Evolutionary conservation across 257 asterid genomes (phyloP).

Genomic region (Catharanthus roseus): DNA sequence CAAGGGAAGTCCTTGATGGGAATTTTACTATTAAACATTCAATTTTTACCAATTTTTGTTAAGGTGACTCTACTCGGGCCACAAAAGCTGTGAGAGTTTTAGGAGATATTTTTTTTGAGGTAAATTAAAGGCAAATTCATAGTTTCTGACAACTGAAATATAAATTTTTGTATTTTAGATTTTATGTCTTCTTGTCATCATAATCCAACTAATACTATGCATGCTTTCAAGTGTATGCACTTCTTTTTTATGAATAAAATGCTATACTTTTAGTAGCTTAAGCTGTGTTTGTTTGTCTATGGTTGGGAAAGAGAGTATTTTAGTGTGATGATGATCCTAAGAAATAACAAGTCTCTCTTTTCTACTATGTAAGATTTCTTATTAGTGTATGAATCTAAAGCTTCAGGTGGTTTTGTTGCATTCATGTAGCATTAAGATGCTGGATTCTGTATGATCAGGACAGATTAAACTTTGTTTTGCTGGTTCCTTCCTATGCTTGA

Average conservation of each 20-base stretch:
- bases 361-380: background rate
- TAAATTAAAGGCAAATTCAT: constrained; percentile 20
- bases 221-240: background rate
- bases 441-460: background rate
- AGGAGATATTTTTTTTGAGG: constrained; percentile 21
- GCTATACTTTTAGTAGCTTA: background rate
- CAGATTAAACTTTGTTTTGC: background rate
- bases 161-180: constrained; percentile 25
- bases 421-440: background rate
- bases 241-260: constrained; percentile 2
- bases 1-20: constrained; percentile 11
- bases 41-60: background rate
- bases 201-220: background rate
- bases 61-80: background rate
- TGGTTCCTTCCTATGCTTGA: background rate
- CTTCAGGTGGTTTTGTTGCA: background rate
- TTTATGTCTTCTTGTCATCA: background rate
- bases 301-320: too few species aligned
- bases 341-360: background rate
- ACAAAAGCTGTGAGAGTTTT: constrained; percentile 10
- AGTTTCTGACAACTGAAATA: constrained; percentile 20
- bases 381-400: background rate
- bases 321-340: background rate
- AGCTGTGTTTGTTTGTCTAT: background rate
- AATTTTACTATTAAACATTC: constrained; percentile 1